Evolutionary conservation across 768 basidiomycete species (phyloP), one percentile per base, ranked within the genome.

Genomic region (Leccinum uliginosum): DNA sequence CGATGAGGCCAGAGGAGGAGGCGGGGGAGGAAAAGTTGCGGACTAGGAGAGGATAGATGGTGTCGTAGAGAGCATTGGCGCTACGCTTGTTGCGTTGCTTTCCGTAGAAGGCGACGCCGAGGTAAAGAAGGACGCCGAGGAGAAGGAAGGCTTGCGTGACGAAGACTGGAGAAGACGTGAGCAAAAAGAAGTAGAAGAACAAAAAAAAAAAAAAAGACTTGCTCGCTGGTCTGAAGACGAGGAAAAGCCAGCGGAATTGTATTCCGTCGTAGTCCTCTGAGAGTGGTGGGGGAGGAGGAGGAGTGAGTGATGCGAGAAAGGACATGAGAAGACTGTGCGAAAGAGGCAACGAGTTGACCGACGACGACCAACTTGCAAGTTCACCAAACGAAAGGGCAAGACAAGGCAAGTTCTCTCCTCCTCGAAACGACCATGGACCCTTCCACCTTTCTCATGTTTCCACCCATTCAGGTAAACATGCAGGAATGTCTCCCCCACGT

Each of bases 191-290:
- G n/a, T n/a, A n/a, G 47, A 38, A 27, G 11, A 4, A 27, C 29
- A 29, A 29, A 14, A 47, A 11, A 53, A 12, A 29, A 26, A 27
- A 17, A 11, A 40, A 40, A 14, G 32, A 76, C 85, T 62, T n/a
- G 76, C 86, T 64, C 9, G 86, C 89, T 19, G 93, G 94, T 44
- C 93, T 79, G 74, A 96, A 91, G 35, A 86, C 83, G 63, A 97
- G 73, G 54, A 83, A 75, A 67, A 80, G 85, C 86, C 87, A 94
- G 59, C 74, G 78, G 69, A 77, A 86, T 71, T 97, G 81, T 47
- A 82, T 71, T 19, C 93, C 93, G 34, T 87, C 79, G 69, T 93
- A 97, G 8, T 87, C 75, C 7, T 74, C 72, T 11, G 77, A 72
- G 23, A 65, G 45, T 10, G 44, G 14, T 0, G 47, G 26, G 1